phyloP scores from a whole-genome alignment of 805 yeast species.

The Sporopachydermia lactativora region DNA sequence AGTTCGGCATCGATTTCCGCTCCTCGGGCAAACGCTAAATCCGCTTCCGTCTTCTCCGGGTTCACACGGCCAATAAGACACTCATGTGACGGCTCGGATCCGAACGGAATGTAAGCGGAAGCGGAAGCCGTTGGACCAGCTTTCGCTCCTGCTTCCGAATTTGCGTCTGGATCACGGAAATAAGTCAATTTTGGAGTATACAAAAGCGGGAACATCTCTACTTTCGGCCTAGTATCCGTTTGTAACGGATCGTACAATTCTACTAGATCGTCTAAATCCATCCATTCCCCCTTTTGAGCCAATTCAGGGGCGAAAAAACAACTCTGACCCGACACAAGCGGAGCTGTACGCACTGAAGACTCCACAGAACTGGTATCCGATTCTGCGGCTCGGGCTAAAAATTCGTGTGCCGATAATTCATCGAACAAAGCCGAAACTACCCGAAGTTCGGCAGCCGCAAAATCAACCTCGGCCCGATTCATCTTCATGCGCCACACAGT shows the following conservation, averaged over 20 bases:
- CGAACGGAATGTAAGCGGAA: conserved; percentile 28
- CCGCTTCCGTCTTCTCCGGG: conserved; percentile 41
- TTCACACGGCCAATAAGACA: conserved; percentile 32
- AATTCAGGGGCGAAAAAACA: not conserved
- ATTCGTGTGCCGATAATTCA: conserved; percentile 34
- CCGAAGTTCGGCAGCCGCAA: conserved; percentile 54
- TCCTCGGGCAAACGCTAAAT: conserved; percentile 27
- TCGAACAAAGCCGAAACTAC: conserved; percentile 49
- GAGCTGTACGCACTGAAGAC: not conserved
- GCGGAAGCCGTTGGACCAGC: not conserved
- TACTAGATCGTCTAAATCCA: conserved; percentile 59
- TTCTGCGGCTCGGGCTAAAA: conserved; percentile 17
- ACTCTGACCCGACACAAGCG: conserved; percentile 2
- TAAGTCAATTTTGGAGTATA: conserved; percentile 2
- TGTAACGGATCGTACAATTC: conserved; percentile 45
- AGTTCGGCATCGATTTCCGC: conserved; percentile 27
- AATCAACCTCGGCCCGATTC: conserved; percentile 57
- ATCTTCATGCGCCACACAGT: conserved; percentile 36
- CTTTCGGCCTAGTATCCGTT: conserved; percentile 22
- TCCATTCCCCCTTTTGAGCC: conserved; percentile 43
- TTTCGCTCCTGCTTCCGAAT: no score
- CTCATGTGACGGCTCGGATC: conserved; percentile 41
- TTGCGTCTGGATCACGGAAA: conserved; percentile 3
- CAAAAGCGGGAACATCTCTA: conserved; percentile 3
- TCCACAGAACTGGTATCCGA: not conserved